These are phyloP conservation scores for Lodderomyces beijingensis DNA, from an alignment of 1,139 yeast genomes.

Conservation along the genomic window DNA sequence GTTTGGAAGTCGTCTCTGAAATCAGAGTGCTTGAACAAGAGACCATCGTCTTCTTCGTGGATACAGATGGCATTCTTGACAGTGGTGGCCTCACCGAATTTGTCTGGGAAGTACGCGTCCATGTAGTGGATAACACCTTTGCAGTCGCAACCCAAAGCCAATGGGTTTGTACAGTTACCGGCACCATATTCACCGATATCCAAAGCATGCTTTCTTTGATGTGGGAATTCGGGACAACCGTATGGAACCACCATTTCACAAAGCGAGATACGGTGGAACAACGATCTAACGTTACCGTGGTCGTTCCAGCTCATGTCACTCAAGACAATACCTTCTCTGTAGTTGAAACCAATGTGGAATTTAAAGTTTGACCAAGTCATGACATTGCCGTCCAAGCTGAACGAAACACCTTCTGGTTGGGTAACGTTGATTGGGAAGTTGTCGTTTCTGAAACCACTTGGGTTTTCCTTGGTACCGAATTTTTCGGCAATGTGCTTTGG, in stretches of 20 bases:
- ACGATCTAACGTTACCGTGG: conserved; percentile 64
- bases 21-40: conserved; percentile 76
- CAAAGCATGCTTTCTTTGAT: conserved; percentile 80
- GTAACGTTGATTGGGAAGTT: conserved; percentile 61
- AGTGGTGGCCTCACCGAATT: conserved; percentile 64
- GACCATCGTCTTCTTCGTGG: conserved; percentile 81
- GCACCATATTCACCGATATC: conserved; percentile 89
- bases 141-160: conserved; percentile 78
- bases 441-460: conserved; percentile 55
- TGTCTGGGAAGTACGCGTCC: conserved; percentile 69
- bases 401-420: conserved; percentile 81
- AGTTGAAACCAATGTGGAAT: conserved; percentile 77
- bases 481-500: conserved; percentile 59
- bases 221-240: conserved; percentile 75
- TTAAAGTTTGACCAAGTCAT: conserved; percentile 75
- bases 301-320: conserved; percentile 71
- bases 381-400: conserved; percentile 61
- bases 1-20: conserved; percentile 78
- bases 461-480: conserved; percentile 48
- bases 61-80: conserved; percentile 76
- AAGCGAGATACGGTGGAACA: conserved; percentile 74
- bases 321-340: conserved; percentile 79
- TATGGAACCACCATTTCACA: conserved; percentile 85
- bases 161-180: conserved; percentile 77
- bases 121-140: conserved; percentile 79